phyloP scores from a whole-genome alignment of 1,284 basidiomycete genomes.

The Microstroma glucosiphilum region DNA sequence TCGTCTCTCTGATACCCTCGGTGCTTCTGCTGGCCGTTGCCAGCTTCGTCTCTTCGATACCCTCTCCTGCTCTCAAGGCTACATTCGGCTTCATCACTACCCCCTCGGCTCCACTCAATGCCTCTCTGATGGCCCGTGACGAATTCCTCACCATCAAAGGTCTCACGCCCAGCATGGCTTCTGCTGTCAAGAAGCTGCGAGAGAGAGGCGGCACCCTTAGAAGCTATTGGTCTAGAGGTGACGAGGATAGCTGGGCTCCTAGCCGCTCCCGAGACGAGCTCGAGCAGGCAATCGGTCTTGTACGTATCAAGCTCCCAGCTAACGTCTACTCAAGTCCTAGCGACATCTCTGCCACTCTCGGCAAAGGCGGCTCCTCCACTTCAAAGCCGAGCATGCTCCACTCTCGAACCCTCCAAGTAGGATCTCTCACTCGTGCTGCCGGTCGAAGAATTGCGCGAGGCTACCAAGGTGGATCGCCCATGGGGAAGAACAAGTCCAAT shows the following conservation, averaged over 20 bases:
- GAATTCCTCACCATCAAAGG: slow-evolving; percentile 25
- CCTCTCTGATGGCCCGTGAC: slow-evolving; percentile 30
- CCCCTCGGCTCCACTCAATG: slow-evolving; percentile 22
- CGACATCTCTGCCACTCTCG: not conserved
- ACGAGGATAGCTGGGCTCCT: slow-evolving; percentile 17
- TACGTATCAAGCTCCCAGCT: not conserved
- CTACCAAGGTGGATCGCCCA: not conserved
- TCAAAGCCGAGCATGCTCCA: not conserved
- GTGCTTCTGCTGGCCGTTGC: slow-evolving; percentile 20
- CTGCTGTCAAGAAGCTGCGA: slow-evolving; percentile 11
- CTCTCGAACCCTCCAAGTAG: slow-evolving; percentile 1
- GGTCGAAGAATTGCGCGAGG: not conserved
- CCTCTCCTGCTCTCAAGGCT: slow-evolving; percentile 14
- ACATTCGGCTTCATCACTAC: slow-evolving; percentile 30
- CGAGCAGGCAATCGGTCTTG: slow-evolving; percentile 3
- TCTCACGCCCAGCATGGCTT: slow-evolving; percentile 16
- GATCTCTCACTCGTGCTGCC: slow-evolving; percentile 2
- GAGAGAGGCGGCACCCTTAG: slow-evolving; percentile 10
- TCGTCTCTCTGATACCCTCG: slow-evolving; percentile 29
- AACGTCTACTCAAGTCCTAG: not conserved
- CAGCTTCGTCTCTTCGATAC: slow-evolving; percentile 21
- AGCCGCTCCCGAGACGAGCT: slow-evolving; percentile 2
- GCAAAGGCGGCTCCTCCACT: not conserved
- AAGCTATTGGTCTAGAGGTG: slow-evolving; percentile 19
- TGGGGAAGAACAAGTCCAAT: not conserved